Conservation (phyloP, 169 alveolate species). For the Plasmodium sp. region DNA sequence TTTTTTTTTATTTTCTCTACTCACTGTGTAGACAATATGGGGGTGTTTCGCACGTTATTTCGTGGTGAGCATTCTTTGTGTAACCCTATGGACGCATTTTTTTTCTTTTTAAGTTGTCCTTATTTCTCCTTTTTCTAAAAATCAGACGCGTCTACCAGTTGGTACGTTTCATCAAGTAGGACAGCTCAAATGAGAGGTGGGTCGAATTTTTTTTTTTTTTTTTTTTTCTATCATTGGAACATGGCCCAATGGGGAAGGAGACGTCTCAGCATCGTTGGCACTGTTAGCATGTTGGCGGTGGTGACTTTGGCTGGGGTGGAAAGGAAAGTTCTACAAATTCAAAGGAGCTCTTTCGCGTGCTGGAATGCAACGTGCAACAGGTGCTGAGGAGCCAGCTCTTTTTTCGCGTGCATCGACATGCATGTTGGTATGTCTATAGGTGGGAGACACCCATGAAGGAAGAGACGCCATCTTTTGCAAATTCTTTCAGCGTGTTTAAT, state of each 20-base stretch:
- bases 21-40: neutral
- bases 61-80: neutral
- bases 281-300: neutral
- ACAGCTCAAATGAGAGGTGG: neutral
- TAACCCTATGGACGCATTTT: neutral
- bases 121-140: neutral
- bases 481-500: neutral
- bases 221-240: neutral
- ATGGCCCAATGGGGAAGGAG: neutral
- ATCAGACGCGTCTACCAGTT: neutral
- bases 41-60: neutral
- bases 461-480: neutral
- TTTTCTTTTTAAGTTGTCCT: neutral
- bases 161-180: neutral
- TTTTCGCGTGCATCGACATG: neutral
- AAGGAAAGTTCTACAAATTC: neutral
- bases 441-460: neutral
- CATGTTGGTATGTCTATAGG: neutral
- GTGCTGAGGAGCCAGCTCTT: neutral
- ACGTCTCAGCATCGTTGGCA: neutral
- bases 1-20: neutral
- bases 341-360: neutral
- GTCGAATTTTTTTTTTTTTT: neutral
- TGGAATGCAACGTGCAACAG: neutral
- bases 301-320: neutral